These are phyloP conservation scores for Saccharomyces hybrid DNA, from an alignment of 1,139 yeast genomes.

Conservation along the genomic window DNA sequence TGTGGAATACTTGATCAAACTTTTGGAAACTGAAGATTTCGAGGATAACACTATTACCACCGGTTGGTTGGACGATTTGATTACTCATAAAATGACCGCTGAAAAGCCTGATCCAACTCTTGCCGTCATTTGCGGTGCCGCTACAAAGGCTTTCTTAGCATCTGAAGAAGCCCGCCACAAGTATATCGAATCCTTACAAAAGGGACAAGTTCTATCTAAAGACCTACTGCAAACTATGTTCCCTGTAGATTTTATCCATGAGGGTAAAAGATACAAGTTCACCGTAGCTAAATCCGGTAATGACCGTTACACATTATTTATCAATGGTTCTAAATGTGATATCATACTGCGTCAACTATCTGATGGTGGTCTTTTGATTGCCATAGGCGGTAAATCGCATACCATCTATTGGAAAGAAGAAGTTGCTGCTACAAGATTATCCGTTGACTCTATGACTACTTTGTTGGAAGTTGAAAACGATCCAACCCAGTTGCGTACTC, in stretches of 20 bases:
- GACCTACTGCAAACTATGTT: constrained; percentile 75
- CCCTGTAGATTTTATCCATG: constrained; percentile 92
- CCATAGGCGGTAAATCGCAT: constrained; percentile 89
- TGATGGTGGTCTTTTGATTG: constrained; percentile 88
- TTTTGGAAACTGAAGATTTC: constrained; percentile 92
- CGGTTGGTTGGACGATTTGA: constrained; percentile 97
- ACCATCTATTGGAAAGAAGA: constrained; percentile 97
- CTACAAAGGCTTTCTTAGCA: constrained; percentile 81
- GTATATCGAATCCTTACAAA: constrained; percentile 68
- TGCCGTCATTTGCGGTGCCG: constrained; percentile 97
- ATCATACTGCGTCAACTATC: constrained; percentile 81
- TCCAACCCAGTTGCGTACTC: constrained; percentile 97
- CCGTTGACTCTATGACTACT: constrained; percentile 93
- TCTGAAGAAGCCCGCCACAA: constrained; percentile 65
- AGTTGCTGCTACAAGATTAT: constrained; percentile 89
- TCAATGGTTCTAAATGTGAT: constrained; percentile 85
- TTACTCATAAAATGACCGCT: constrained; percentile 85
- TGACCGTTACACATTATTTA: constrained; percentile 78
- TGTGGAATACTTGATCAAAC: constrained; percentile 89
- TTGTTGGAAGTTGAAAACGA: constrained; percentile 90
- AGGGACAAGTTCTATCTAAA: constrained; percentile 90
- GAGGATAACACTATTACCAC: constrained; percentile 95
- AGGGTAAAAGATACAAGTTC: constrained; percentile 85
- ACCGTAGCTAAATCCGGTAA: constrained; percentile 89
- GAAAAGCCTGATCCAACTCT: constrained; percentile 89